A percentile compares a stretch with the other conserved stretches of the same genome.
Evolutionary conservation across 345 rosid species (phyloP).

Genomic region (Corymbia maculata): DNA sequence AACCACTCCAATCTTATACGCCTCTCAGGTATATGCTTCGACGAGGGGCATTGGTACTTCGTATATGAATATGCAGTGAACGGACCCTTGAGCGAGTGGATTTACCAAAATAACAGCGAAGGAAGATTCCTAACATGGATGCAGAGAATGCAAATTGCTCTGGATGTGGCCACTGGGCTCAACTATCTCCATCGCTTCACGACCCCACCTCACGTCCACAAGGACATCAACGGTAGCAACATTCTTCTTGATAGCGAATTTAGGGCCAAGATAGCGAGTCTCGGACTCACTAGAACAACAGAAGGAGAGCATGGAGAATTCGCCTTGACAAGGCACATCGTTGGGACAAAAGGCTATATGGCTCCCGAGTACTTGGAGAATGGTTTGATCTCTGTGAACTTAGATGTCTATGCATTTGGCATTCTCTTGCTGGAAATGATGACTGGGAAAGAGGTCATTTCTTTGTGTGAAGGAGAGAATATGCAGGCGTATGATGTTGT

Average conservation of each 20-base stretch:
- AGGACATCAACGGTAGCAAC: constrained; percentile 32
- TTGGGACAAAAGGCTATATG: constrained; percentile 79
- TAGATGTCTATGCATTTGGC: constrained; percentile 84
- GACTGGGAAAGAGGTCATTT: constrained; percentile 50
- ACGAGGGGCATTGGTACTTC: constrained; percentile 59
- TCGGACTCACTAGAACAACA: constrained; percentile 41
- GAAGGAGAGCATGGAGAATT: constrained; percentile 35
- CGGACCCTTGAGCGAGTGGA: constrained; percentile 70
- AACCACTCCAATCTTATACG: constrained; percentile 64
- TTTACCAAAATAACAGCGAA: constrained; percentile 10
- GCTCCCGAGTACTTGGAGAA: constrained; percentile 84
- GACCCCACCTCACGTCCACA: constrained; percentile 46
- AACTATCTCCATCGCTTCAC: constrained; percentile 69
- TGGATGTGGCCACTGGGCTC: constrained; percentile 74
- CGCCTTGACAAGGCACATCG: constrained; percentile 67
- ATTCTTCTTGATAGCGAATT: constrained; percentile 41
- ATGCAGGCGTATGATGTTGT: constrained; percentile 14
- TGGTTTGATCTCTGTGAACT: constrained; percentile 60
- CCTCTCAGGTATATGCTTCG: constrained; percentile 64
- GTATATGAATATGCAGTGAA: constrained; percentile 66
- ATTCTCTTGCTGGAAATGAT: constrained; percentile 55
- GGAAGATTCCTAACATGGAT: constrained; percentile 36
- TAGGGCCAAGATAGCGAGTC: constrained; percentile 47
- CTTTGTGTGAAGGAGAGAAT: constrained; percentile 19
- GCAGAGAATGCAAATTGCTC: constrained; percentile 48